Base-by-base conservation (phyloP, 108 stramenopile genomes). In the Cyclostephanos invisitatus region DNA sequence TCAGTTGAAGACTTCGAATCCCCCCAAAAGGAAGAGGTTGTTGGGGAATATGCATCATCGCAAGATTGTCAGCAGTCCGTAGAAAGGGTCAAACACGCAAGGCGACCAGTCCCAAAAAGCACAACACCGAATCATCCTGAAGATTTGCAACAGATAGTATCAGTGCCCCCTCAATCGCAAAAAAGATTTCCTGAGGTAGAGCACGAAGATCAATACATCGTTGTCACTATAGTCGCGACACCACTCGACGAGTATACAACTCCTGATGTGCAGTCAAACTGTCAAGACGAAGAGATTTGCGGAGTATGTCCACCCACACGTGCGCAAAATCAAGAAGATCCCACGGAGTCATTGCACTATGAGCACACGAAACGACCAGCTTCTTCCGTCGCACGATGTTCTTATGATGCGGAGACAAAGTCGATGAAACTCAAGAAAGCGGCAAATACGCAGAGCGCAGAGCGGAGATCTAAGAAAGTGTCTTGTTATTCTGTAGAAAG, bases 1-100 rank as follows among this genome's bases (percentile, higher is more conserved):
- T 60, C 58, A 7, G 15, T 18, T 51, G 70, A 72, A 15, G 61
- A 72, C 69, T 70, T 70, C 48, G 42, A 46, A 5, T 60, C 44
- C 9, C n/a, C 58, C 60, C 3, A 22, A 21, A 32, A 49, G 29
- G 25, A 46, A 18, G 14, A 9, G 27, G 24, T 18, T 3, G 17
- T 4, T 20, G 27, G n/a, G n/a, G n/a, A 57, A 10, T 5, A 57
- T n/a, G 56, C 15, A 57, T 57, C 56, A 28, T 28, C 15, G 15
- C 27, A 28, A 7, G 56, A 57, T 53, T 7, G 20, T 7, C 0
- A 53, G 6, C 22, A 53, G 51, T 53, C 24, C 5, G 14, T 53
- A 53, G n/a, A 24, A 1, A 24, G 20, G 20, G 51, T 53, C 6
- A 18, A 53, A n/a, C 51, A 20, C 5, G 0, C 6, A 53, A 40